phyloP scores from a whole-genome alignment of 768 basidiomycete species.

The Pleurotus sapidus region DNA sequence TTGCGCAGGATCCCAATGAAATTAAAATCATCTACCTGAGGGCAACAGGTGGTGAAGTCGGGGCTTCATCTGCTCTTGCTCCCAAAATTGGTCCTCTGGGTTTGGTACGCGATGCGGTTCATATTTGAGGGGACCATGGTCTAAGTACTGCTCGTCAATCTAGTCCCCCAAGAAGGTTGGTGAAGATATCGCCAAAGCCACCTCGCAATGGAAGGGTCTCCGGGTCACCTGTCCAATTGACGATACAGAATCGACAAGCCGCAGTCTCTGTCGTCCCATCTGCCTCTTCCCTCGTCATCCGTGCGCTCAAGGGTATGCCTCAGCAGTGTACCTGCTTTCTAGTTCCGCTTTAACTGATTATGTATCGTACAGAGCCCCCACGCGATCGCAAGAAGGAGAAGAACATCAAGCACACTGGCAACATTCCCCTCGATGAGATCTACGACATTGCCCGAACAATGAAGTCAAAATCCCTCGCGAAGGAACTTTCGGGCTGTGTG shows the following conservation, averaged over 20 bases:
- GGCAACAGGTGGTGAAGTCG: conserved; percentile 98
- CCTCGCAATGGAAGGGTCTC: conserved; percentile 98
- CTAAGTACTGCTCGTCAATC: conserved; percentile 12
- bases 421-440: conserved; percentile 92
- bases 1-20: conserved; percentile 86
- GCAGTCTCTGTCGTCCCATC: conserved; percentile 95
- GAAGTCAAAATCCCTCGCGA: conserved; percentile 91
- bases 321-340: conserved; percentile 15
- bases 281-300: conserved; percentile 96
- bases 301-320: conserved; percentile 85
- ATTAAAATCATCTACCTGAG: conserved; percentile 99
- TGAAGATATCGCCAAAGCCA: conserved; percentile 99
- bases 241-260: conserved; percentile 99
- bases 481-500: conserved; percentile 81
- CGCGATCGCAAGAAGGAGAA: conserved; percentile 99
- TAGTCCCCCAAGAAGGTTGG: conserved; percentile 99
- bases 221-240: conserved; percentile 98
- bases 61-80: conserved; percentile 96
- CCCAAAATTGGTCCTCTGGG: conserved; percentile 99
- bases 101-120: conserved; percentile 62
- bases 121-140: not conserved
- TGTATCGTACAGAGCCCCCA: conserved; percentile 72
- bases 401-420: conserved; percentile 98
- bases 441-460: conserved; percentile 95
- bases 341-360: not conserved